Conservation (phyloP, 1,139 yeast genomes). For the Suhomyces bokatorum region DNA sequence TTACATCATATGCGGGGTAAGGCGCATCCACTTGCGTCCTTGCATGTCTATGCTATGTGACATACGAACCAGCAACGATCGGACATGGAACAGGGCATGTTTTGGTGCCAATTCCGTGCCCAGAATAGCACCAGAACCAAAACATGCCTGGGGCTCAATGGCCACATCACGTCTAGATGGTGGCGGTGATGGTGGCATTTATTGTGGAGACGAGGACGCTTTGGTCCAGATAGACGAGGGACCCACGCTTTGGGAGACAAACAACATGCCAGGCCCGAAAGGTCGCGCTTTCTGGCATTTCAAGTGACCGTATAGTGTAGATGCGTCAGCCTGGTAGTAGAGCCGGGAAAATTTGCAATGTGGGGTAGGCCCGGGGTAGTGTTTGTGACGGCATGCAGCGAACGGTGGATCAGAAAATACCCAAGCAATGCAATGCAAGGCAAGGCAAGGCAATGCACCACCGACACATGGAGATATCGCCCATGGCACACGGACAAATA, state of each 20-base stretch:
- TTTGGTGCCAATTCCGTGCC: not conserved
- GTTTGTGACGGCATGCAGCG: not conserved
- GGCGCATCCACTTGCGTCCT: not conserved
- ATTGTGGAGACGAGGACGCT: no score
- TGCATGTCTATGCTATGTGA: not conserved
- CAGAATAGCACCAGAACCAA: not conserved
- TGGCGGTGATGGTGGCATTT: no score
- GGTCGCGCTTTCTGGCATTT: no score
- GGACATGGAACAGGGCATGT: not conserved
- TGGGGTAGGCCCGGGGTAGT: not conserved
- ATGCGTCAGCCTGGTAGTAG: not conserved
- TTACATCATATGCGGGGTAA: not conserved
- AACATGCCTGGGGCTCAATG: no score
- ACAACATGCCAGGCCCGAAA: no score
- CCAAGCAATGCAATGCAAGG: not conserved
- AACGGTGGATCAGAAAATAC: constrained; percentile 1
- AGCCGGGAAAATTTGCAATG: not conserved
- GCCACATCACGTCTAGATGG: no score
- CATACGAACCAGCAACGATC: not conserved
- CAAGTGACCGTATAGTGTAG: no score
- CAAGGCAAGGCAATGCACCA: no score
- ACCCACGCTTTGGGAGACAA: no score
- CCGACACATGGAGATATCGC: not conserved
- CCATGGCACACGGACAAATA: no score
- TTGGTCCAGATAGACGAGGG: no score